phyloP scores from a whole-genome alignment of 768 basidiomycete genomes.

The Tricholoma saponaceum region DNA sequence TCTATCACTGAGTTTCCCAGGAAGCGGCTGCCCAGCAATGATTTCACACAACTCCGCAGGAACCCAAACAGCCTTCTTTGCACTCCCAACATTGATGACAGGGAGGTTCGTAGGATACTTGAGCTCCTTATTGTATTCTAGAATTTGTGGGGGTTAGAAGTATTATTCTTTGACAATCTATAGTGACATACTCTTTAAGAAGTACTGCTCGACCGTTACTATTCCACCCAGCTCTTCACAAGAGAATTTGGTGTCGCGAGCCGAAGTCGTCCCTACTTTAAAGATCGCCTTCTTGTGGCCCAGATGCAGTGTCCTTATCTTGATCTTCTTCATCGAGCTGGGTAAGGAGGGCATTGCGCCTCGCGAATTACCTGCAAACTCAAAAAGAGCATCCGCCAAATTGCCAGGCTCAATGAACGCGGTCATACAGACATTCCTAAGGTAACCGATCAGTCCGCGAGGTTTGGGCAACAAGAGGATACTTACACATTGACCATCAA shows the following conservation, averaged over 20 bases:
- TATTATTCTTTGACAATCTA: not conserved
- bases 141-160: not conserved
- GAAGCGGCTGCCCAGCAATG: constrained; percentile 51
- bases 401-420: constrained; percentile 58
- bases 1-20: constrained; percentile 52
- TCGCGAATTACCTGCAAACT: constrained; percentile 37
- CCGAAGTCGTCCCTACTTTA: constrained; percentile 30
- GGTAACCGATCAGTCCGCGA: not conserved
- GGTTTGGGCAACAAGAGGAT: not conserved
- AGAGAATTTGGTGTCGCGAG: constrained; percentile 40
- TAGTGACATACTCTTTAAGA: constrained; percentile 47
- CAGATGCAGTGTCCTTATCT: constrained; percentile 53
- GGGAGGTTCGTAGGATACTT: constrained; percentile 42
- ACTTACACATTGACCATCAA: constrained; percentile 53
- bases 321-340: constrained; percentile 48
- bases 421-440: constrained; percentile 52
- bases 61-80: constrained; percentile 32
- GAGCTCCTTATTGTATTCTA: constrained; percentile 57
- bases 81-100: constrained; percentile 43
- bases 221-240: constrained; percentile 48
- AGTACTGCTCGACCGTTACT: constrained; percentile 62
- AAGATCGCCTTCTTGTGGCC: constrained; percentile 52
- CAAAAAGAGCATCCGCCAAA: constrained; percentile 52
- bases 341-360: constrained; percentile 45
- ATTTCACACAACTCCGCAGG: constrained; percentile 75